These are phyloP conservation scores for Mortierella sp. DNA, from an alignment of 371 early-diverging fungal species.

Conservation along the genomic window DNA sequence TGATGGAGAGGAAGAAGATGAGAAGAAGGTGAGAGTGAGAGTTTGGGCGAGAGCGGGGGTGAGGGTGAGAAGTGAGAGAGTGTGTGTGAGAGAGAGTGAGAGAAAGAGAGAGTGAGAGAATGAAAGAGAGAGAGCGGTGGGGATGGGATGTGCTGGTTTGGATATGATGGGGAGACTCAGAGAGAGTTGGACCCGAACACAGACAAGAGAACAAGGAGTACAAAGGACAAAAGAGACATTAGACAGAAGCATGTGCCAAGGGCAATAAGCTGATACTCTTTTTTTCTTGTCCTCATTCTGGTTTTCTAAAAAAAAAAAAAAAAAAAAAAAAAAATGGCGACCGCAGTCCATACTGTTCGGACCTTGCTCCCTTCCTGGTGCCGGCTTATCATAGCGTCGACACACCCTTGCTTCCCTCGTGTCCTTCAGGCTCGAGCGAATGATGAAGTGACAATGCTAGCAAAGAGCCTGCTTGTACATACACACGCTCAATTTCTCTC, in stretches of 20 bases:
- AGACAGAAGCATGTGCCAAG: neutral
- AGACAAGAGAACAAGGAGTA: neutral
- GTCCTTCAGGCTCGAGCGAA: neutral
- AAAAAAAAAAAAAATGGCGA: no score
- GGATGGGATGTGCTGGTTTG: neutral
- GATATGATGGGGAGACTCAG: neutral
- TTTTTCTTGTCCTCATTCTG: no score
- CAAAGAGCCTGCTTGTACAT: neutral
- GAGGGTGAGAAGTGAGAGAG: neutral
- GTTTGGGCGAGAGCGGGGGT: no score
- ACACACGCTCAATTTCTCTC: neutral
- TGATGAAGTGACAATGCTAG: neutral
- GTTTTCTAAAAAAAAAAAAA: no score
- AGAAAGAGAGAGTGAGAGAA: conserved; percentile 9
- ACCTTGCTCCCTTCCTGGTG: no score
- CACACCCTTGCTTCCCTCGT: neutral
- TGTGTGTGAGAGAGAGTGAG: no score
- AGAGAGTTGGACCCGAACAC: neutral
- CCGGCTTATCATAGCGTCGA: neutral
- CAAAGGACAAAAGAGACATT: neutral
- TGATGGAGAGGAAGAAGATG: neutral
- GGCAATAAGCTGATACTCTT: neutral
- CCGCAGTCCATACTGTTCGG: no score
- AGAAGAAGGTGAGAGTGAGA: neutral
- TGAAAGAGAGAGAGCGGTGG: neutral